Conservation (phyloP, 495 filamentous ascomycete genomes). For the Talaromyces proteolyticus region DNA sequence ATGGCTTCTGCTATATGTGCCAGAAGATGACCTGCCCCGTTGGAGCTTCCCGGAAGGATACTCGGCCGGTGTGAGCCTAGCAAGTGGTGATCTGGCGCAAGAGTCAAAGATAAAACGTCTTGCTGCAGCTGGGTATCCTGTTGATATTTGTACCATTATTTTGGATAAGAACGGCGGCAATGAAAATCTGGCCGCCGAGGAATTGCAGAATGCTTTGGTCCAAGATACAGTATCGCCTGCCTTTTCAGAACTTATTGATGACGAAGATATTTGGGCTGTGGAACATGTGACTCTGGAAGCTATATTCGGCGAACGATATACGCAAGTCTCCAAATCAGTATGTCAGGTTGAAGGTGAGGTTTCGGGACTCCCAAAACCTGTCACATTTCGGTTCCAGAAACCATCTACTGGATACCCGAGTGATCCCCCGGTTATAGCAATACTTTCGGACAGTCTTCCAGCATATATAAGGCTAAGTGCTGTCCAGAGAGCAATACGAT, state of each 20-base stretch:
- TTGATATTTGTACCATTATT: slow-evolving; percentile 71
- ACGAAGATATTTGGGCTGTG: slow-evolving; percentile 64
- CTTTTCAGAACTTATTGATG: slow-evolving; percentile 15
- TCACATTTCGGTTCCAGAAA: slow-evolving; percentile 45
- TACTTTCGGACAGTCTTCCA: slow-evolving; percentile 63
- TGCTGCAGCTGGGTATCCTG: slow-evolving; percentile 72
- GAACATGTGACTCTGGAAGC: slow-evolving; percentile 75
- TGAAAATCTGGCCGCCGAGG: slow-evolving; percentile 74
- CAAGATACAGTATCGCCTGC: slow-evolving; percentile 3
- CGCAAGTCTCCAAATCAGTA: slow-evolving; percentile 45
- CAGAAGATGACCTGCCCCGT: slow-evolving; percentile 86
- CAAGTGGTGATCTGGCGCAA: slow-evolving; percentile 66
- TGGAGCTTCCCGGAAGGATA: slow-evolving; percentile 92
- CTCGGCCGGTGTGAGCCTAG: slow-evolving; percentile 78
- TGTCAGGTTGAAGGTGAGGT: slow-evolving; percentile 58
- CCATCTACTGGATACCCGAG: slow-evolving; percentile 61
- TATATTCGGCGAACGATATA: slow-evolving; percentile 67
- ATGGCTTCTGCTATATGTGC: slow-evolving; percentile 94
- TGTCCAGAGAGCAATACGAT: slow-evolving; percentile 66
- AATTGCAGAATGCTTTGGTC: slow-evolving; percentile 64
- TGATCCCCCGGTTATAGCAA: slow-evolving; percentile 65
- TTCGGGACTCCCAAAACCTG: slow-evolving; percentile 20
- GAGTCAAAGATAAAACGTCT: slow-evolving; percentile 81
- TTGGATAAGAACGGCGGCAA: slow-evolving; percentile 62
- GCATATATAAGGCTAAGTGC: slow-evolving; percentile 90